Evolutionary conservation across 371 early-diverging fungal genomes (phyloP).

Genomic region (Mortierella sp.): DNA sequence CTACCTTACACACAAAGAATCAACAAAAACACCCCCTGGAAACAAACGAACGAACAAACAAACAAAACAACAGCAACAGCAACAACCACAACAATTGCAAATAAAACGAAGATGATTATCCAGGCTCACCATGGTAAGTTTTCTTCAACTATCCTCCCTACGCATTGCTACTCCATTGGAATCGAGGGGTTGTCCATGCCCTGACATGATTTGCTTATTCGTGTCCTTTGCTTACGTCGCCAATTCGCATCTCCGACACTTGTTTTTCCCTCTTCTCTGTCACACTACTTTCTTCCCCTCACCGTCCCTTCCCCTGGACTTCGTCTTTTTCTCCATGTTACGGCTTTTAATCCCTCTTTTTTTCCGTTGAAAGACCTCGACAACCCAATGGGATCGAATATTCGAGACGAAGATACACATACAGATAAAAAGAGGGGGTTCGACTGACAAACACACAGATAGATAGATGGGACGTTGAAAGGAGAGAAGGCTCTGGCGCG

Average conservation of each 20-base stretch:
- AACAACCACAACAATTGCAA: background rate
- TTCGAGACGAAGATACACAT: background rate
- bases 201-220: background rate
- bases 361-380: background rate
- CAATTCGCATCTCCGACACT: background rate
- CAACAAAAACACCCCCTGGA: background rate
- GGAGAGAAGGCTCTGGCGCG: background rate
- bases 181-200: slow-evolving; percentile 2
- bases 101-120: background rate
- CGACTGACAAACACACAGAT: background rate
- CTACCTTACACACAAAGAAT: background rate
- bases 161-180: background rate
- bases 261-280: background rate
- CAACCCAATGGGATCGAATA: background rate
- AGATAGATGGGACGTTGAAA: background rate
- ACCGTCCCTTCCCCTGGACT: background rate
- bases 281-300: background rate
- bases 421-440: background rate
- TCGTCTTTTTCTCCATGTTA: background rate
- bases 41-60: background rate
- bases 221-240: background rate
- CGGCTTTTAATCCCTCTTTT: background rate
- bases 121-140: background rate
- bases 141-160: background rate
- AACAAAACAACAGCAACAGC: too few relatives aligned